Conservation (phyloP, 768 basidiomycete genomes). For the Tremella mesenterica region DNA sequence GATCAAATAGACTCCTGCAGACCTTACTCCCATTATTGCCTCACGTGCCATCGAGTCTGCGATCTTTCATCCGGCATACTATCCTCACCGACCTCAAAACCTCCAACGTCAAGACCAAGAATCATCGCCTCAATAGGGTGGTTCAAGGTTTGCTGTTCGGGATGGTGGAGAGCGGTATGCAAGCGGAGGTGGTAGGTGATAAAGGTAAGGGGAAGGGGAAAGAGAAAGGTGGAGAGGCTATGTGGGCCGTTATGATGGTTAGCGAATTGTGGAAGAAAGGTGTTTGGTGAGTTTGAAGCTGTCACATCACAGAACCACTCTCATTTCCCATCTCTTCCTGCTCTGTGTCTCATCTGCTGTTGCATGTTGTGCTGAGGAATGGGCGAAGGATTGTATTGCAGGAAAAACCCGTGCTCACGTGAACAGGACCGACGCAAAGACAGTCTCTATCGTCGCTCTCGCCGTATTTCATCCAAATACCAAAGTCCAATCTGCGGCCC, state of each 20-base stretch:
- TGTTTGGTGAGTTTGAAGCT: constrained; percentile 54
- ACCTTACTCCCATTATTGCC: constrained; percentile 90
- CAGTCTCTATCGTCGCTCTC: constrained; percentile 80
- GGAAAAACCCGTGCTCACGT: neutral
- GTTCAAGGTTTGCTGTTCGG: constrained; percentile 92
- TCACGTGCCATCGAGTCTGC: constrained; percentile 77
- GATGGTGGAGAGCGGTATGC: constrained; percentile 92
- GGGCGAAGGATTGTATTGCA: neutral
- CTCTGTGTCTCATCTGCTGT: no score
- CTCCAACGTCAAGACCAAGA: constrained; percentile 77
- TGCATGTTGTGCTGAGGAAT: no score
- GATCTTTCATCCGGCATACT: constrained; percentile 81
- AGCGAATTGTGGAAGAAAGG: constrained; percentile 91
- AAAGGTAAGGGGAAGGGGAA: constrained; percentile 52
- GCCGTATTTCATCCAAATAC: constrained; percentile 88
- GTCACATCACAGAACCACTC: no score
- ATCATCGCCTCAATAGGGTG: constrained; percentile 90
- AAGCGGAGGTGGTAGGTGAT: constrained; percentile 67
- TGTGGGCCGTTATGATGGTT: constrained; percentile 93
- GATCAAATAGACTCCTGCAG: constrained; percentile 61
- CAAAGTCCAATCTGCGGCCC: constrained; percentile 87
- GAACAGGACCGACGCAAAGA: constrained; percentile 74
- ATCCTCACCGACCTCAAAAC: constrained; percentile 88
- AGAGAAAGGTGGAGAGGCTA: constrained; percentile 66
- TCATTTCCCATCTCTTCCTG: no score